These are phyloP conservation scores for Auriculariales sp. DNA, from an alignment of 768 basidiomycete species.

Conservation along the genomic window DNA sequence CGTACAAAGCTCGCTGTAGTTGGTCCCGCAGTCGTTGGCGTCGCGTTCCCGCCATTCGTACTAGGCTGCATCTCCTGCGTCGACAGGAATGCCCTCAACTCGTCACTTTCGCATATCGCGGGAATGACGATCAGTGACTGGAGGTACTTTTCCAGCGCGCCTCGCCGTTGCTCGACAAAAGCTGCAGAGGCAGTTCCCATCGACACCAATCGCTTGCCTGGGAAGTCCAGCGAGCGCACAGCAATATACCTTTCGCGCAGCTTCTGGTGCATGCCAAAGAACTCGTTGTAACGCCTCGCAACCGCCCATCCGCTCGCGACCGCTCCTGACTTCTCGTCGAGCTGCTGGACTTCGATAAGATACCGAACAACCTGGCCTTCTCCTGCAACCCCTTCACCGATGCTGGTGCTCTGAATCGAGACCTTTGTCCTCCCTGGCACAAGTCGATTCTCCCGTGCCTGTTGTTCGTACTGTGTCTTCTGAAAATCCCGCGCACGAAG, in stretches of 20 bases:
- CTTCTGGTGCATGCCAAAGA: slow-evolving; percentile 76
- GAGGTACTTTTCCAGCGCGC: slow-evolving; percentile 76
- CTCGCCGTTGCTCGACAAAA: slow-evolving; percentile 70
- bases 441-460: slow-evolving; percentile 81
- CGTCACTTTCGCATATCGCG: slow-evolving; percentile 65
- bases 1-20: slow-evolving; percentile 45
- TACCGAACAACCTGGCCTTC: slow-evolving; percentile 79
- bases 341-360: slow-evolving; percentile 81
- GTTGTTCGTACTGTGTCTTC: slow-evolving; percentile 84
- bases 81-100: slow-evolving; percentile 75
- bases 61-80: slow-evolving; percentile 28
- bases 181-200: slow-evolving; percentile 58
- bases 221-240: slow-evolving; percentile 70
- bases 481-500: slow-evolving; percentile 77
- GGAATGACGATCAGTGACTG: slow-evolving; percentile 75
- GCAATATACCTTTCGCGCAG: slow-evolving; percentile 59
- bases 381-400: slow-evolving; percentile 71
- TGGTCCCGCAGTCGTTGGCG: slow-evolving; percentile 23
- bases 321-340: slow-evolving; percentile 39
- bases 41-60: background rate
- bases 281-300: slow-evolving; percentile 89
- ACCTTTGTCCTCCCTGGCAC: slow-evolving; percentile 72
- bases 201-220: slow-evolving; percentile 83
- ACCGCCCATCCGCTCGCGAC: slow-evolving; percentile 86
- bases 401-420: slow-evolving; percentile 70